These are phyloP conservation scores for Aaosphaeria pasadenensis DNA, from an alignment of 2,329 filamentous ascomycete species.

Conservation along the genomic window DNA sequence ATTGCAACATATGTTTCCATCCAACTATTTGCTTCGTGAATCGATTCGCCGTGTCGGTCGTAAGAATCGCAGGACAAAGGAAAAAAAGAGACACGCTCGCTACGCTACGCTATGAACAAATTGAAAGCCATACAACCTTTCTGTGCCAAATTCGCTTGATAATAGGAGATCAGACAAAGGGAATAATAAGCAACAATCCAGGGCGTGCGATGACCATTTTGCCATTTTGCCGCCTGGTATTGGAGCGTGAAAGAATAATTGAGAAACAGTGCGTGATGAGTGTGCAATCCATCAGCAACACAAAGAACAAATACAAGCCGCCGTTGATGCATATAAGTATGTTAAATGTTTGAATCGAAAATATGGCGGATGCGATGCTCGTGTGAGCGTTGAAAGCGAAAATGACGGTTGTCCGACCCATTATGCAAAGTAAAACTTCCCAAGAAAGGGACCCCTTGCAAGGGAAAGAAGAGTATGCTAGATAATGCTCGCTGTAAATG, in stretches of 20 bases:
- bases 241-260: not conserved
- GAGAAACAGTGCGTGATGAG: slow-evolving; percentile 10
- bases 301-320: slow-evolving; percentile 21
- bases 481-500: slow-evolving; percentile 14
- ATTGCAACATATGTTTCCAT: slow-evolving; percentile 6
- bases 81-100: slow-evolving; percentile 11
- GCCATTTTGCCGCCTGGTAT: too few relatives aligned
- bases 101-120: slow-evolving; percentile 21
- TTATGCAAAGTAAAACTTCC: slow-evolving; percentile 30
- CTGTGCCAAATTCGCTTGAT: slow-evolving; percentile 36
- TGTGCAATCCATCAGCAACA: slow-evolving; percentile 13
- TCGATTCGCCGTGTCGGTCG: slow-evolving; percentile 1
- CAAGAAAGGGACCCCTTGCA: slow-evolving; percentile 16
- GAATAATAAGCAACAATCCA: slow-evolving; percentile 4
- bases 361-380: slow-evolving; percentile 17
- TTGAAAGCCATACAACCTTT: slow-evolving; percentile 14
- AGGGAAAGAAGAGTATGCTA: slow-evolving; percentile 26
- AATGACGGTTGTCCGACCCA: slow-evolving; percentile 25
- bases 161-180: slow-evolving; percentile 4
- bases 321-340: slow-evolving; percentile 19
- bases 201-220: too few relatives aligned
- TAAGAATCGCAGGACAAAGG: slow-evolving; percentile 6
- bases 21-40: too few relatives aligned
- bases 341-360: slow-evolving; percentile 5
- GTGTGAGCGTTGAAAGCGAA: slow-evolving; percentile 10